Percentiles rank a stretch among this genome's conserved stretches.
phyloP scores from a whole-genome alignment of 805 yeast species.

The Ogataea nakhonphanomensis region DNA sequence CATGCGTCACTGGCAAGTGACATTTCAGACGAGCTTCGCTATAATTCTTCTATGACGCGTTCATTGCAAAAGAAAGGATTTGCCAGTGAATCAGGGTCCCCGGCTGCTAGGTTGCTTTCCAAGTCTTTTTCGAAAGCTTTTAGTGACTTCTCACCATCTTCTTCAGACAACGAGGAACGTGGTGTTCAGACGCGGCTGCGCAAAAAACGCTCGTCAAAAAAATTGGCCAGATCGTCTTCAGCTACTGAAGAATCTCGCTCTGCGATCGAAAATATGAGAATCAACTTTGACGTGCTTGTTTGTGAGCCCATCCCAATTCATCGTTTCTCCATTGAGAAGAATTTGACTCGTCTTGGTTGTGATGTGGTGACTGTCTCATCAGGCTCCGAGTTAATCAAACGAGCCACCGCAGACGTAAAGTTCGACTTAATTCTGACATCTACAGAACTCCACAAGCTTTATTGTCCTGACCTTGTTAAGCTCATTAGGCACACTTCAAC shows the following conservation, averaged over 20 bases:
- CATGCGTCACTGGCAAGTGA: slow-evolving; percentile 36
- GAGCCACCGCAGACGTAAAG: slow-evolving; percentile 78
- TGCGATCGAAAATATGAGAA: slow-evolving; percentile 18
- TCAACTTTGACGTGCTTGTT: slow-evolving; percentile 59
- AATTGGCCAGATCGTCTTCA: slow-evolving; percentile 25
- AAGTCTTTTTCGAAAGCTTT: slow-evolving; percentile 21
- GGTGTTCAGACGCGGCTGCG: slow-evolving; percentile 51
- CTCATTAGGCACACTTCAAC: slow-evolving; percentile 73
- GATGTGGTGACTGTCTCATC: slow-evolving; percentile 71
- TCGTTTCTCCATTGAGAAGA: slow-evolving; percentile 59
- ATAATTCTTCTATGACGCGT: slow-evolving; percentile 19
- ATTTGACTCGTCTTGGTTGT: slow-evolving; percentile 70
- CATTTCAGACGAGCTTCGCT: slow-evolving; percentile 28
- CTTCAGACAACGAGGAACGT: slow-evolving; percentile 68
- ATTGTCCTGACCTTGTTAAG: slow-evolving; percentile 73
- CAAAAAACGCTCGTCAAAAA: slow-evolving; percentile 49
- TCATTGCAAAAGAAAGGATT: slow-evolving; percentile 9
- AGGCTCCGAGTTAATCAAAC: slow-evolving; percentile 78
- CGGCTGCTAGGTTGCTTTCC: slow-evolving; percentile 27
- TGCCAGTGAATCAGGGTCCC: slow-evolving; percentile 14
- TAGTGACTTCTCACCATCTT: slow-evolving; percentile 45
- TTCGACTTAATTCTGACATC: slow-evolving; percentile 85
- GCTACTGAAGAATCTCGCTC: slow-evolving; percentile 21
- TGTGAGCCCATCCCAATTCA: slow-evolving; percentile 88
- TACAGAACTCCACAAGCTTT: slow-evolving; percentile 60